phyloP scores from a whole-genome alignment of 2,329 filamentous ascomycete species.

The Anisogramma anomala region DNA sequence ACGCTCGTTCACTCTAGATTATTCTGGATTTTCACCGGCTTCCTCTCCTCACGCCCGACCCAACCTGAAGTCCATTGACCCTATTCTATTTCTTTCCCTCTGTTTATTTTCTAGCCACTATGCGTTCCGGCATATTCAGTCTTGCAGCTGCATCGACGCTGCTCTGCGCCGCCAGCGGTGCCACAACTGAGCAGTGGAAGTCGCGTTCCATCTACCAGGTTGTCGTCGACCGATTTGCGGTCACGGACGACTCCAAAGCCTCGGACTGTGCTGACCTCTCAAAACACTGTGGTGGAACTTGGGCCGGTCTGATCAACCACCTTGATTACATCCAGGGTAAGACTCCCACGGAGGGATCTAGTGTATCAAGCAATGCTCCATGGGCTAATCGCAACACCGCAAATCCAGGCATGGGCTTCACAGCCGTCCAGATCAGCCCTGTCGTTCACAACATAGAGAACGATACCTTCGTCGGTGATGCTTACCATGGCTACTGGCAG shows the following conservation, averaged over 20 bases:
- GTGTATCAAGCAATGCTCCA: background rate
- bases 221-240: constrained; percentile 44
- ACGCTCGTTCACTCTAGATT: background rate
- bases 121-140: constrained; percentile 13
- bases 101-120: constrained; percentile 4
- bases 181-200: constrained; percentile 32
- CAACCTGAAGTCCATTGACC: background rate
- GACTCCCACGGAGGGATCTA: background rate
- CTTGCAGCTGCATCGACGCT: constrained; percentile 18
- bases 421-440: constrained; percentile 47
- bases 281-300: constrained; percentile 51
- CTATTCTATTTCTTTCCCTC: background rate
- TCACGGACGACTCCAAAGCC: constrained; percentile 33
- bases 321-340: constrained; percentile 49
- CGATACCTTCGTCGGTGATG: constrained; percentile 20
- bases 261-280: constrained; percentile 29
- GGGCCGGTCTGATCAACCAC: constrained; percentile 43
- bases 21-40: too few species aligned
- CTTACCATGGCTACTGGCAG: constrained; percentile 47
- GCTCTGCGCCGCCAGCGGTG: constrained; percentile 32
- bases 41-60: constrained; percentile 5
- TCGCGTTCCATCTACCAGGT: constrained; percentile 46
- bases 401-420: constrained; percentile 38
- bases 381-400: background rate
- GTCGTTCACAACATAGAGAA: constrained; percentile 33